Evolutionary conservation across 164 flowering plant genomes (phyloP), one percentile per base, ranked within the genome.

Genomic region (Umbilicus rupestris): DNA sequence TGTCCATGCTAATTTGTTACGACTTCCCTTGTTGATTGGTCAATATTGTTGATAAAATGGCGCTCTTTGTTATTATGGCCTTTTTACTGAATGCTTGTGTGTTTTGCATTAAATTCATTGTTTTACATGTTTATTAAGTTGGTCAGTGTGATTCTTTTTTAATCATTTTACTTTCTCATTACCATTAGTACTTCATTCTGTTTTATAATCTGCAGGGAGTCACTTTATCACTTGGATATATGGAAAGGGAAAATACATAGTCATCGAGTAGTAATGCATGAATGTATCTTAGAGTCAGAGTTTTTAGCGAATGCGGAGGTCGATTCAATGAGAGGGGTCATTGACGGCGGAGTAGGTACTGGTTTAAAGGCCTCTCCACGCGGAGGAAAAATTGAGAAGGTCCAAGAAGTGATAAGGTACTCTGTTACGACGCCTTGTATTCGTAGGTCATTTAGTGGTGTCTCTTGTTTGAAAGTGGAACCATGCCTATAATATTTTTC

Each of bases 321-420:
- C 77, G 96, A 90, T 86, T 93, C 96, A 83, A 90, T 90, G 98
- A 96, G 97, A 78, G 97, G 93, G 73, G 87, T 84, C 73, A 79
- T 89, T 78, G 94, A 87, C 63, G 86, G 85, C 45, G 89, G 92
- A 80, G 84, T 80, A 73, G 93, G 84, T 66, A 71, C 79, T 74
- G 83, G 85, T 64, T 74, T 73, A 72, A 84, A 82, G 76, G 76
- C 92, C 81, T 91, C 99, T 84, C 96, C 94, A 35, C 86, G 84
- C 33, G 79, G 78, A 79, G 86, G 81, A 45, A 97, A 87, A 49
- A 91, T 94, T 72, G 96, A 88, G 77, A 91, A 81, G 80, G 92
- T 89, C 72, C 97, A 87, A 73, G 89, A 88, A 57, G 97, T 85
- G 70, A 87, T 94, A 52, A 84, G 97, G 99, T 94, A 74, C 67